Evolutionary conservation across 768 basidiomycete species (phyloP).

Genomic region (Lenzites betulinus): DNA sequence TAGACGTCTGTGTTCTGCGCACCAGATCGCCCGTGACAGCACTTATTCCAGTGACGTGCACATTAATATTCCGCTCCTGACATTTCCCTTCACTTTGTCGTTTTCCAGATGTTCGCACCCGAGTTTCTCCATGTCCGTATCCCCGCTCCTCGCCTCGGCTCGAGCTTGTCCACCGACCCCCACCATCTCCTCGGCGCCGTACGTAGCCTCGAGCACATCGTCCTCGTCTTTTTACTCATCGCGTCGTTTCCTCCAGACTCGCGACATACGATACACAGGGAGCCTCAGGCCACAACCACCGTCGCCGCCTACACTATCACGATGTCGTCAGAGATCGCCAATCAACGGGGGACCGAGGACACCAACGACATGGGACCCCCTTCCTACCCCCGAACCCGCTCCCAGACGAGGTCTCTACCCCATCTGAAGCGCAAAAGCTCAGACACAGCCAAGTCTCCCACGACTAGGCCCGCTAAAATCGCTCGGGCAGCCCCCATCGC

Average conservation of each 20-base stretch:
- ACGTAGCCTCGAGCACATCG: not conserved
- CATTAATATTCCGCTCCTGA: not conserved
- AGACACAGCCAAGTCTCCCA: not conserved
- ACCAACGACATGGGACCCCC: not conserved
- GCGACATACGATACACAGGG: not conserved
- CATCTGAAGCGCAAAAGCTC: slow-evolving; percentile 8
- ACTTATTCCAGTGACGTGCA: slow-evolving; percentile 13
- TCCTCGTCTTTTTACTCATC: not conserved
- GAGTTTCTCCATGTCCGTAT: not conserved
- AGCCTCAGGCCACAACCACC: too few species aligned
- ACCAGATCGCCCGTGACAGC: slow-evolving; percentile 11
- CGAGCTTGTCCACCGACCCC: slow-evolving; percentile 1
- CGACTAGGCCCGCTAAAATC: slow-evolving; percentile 5
- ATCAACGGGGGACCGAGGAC: not conserved
- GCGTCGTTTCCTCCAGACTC: not conserved
- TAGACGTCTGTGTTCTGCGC: not conserved
- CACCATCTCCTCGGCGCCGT: not conserved
- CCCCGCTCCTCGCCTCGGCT: not conserved
- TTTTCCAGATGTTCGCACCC: not conserved
- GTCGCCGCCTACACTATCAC: not conserved
- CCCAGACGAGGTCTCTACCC: not conserved
- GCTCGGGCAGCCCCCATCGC: not conserved
- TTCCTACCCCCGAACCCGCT: slow-evolving; percentile 8
- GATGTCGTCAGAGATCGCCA: not conserved
- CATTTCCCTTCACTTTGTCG: slow-evolving; percentile 10